Conservation (phyloP, 495 filamentous ascomycete genomes). For the Penicillium mononematosum region DNA sequence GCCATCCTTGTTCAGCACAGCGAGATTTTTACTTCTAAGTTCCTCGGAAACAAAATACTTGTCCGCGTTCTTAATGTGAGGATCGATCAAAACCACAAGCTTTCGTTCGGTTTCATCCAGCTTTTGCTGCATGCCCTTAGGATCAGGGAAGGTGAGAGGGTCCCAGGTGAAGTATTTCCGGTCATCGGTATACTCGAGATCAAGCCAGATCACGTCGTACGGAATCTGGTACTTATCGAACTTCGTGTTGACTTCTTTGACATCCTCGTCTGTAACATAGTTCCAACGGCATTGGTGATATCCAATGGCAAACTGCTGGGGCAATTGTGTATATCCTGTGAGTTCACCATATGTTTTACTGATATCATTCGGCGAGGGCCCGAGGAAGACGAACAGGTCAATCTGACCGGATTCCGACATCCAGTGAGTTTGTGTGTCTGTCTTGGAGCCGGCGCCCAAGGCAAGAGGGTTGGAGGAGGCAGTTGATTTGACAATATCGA, state of each 20-base stretch:
- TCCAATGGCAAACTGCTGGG: constrained; percentile 84
- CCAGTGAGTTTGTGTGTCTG: constrained; percentile 89
- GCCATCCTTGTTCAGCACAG: constrained; percentile 83
- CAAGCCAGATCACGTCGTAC: constrained; percentile 98
- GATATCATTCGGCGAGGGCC: constrained; percentile 77
- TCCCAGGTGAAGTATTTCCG: constrained; percentile 99
- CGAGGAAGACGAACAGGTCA: constrained; percentile 92
- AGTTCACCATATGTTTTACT: constrained; percentile 80
- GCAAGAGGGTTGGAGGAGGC: constrained; percentile 71
- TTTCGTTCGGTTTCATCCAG: constrained; percentile 81
- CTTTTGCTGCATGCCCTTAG: constrained; percentile 82
- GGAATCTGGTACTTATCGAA: constrained; percentile 94
- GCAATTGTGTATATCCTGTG: constrained; percentile 90
- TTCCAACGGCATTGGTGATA: constrained; percentile 99
- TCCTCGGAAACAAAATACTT: constrained; percentile 75
- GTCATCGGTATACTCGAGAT: constrained; percentile 93
- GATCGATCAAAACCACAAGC: constrained; percentile 92
- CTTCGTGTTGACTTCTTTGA: constrained; percentile 92
- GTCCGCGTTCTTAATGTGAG: constrained; percentile 91
- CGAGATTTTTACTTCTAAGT: constrained; percentile 77
- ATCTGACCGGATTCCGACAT: constrained; percentile 87
- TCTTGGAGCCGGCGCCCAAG: constrained; percentile 66
- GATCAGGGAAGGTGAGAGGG: constrained; percentile 77
- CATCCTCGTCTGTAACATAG: constrained; percentile 94
- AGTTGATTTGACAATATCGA: constrained; percentile 87